These are phyloP conservation scores for Mikania micrantha DNA, from an alignment of 129 eudicot genomes.

Conservation along the genomic window DNA sequence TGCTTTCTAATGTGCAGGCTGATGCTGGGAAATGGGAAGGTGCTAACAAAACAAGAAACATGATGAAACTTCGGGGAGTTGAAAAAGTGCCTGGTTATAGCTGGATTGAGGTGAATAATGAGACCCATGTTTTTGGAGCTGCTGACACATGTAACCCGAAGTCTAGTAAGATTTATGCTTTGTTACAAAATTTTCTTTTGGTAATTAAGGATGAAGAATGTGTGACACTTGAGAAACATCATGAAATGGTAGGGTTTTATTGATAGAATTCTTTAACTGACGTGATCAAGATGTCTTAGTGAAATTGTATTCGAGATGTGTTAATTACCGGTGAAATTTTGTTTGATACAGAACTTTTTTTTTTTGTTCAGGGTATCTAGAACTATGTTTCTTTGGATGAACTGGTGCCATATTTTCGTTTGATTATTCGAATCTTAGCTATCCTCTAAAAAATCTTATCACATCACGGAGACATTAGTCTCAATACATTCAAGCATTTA, in stretches of 20 bases:
- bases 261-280: background rate
- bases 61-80: conserved; percentile 69
- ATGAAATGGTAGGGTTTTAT: background rate
- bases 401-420: too few relatives aligned
- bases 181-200: conserved; percentile 37
- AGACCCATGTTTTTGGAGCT: conserved; percentile 56
- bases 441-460: too few relatives aligned
- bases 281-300: background rate
- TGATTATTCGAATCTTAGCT: too few relatives aligned
- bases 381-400: too few relatives aligned
- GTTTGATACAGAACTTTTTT: too few relatives aligned
- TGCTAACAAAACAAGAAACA: conserved; percentile 41
- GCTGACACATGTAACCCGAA: conserved; percentile 44
- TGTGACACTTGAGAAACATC: conserved; percentile 7
- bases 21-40: conserved; percentile 60
- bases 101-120: conserved; percentile 62
- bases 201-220: conserved; percentile 59
- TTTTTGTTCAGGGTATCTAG: too few relatives aligned
- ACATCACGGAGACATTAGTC: too few relatives aligned
- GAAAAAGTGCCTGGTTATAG: conserved; percentile 67
- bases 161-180: conserved; percentile 36
- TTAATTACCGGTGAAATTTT: background rate
- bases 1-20: conserved; percentile 68
- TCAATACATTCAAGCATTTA: too few relatives aligned
- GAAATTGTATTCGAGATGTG: background rate